A percentile compares a stretch with the other conserved stretches of the same genome.
Evolutionary conservation across 176 grass and related monocot species (phyloP).

Genomic region (Puya raimondii): DNA sequence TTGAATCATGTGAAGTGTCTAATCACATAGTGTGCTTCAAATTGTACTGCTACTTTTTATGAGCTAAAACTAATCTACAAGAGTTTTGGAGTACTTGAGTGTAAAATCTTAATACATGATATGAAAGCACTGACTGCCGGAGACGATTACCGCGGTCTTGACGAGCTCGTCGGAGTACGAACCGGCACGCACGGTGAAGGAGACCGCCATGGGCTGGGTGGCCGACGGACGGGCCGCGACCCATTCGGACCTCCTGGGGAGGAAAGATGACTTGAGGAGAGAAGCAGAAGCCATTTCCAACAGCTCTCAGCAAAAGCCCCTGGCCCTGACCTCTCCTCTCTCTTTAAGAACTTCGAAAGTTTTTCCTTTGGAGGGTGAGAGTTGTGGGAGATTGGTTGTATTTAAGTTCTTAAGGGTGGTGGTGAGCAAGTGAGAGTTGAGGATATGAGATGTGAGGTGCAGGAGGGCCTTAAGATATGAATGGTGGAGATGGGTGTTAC

Average conservation of each 20-base stretch:
- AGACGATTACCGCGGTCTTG: constrained; percentile 64
- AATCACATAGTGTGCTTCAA: too few species aligned
- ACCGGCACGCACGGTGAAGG: constrained; percentile 63
- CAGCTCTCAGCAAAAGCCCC: not conserved
- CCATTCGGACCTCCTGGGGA: constrained; percentile 88
- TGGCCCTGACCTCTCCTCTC: constrained; percentile 25
- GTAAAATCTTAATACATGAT: too few species aligned
- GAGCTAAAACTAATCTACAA: too few species aligned
- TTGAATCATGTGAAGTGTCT: too few species aligned
- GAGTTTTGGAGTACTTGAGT: too few species aligned
- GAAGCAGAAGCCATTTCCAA: constrained; percentile 76
- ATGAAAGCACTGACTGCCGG: not conserved
- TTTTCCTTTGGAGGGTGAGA: constrained; percentile 45
- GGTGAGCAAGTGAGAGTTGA: constrained; percentile 23
- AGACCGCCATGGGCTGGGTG: constrained; percentile 44
- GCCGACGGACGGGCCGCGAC: constrained; percentile 20
- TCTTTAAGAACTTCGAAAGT: constrained; percentile 7
- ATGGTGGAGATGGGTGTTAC: constrained; percentile 40
- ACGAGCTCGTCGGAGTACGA: constrained; percentile 82
- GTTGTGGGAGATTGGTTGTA: constrained; percentile 32
- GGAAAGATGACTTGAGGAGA: constrained; percentile 98
- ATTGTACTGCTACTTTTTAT: too few species aligned
- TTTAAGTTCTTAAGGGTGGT: constrained; percentile 34
- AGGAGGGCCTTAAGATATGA: constrained; percentile 49
- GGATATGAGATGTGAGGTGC: constrained; percentile 92